Evolutionary conservation across 768 basidiomycete genomes (phyloP).

Genomic region (Artomyces pyxidatus): DNA sequence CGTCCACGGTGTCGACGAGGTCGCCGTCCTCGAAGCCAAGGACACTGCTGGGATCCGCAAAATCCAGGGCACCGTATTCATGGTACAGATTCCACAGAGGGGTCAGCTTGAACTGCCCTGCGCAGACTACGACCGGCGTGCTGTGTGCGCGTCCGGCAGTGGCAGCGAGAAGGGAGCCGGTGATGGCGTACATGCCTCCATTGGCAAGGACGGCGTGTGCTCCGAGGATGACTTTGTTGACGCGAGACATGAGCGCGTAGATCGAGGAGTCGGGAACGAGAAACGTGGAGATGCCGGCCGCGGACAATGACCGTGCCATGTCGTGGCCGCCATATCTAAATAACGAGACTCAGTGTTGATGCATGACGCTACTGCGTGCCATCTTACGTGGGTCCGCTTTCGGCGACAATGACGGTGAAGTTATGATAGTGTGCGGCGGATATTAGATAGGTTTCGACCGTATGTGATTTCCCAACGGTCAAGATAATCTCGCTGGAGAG

Average conservation of each 20-base stretch:
- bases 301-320: conserved; percentile 76
- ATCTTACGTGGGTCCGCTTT: conserved; percentile 87
- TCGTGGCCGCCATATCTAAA: conserved; percentile 75
- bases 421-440: conserved; percentile 84
- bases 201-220: conserved; percentile 96
- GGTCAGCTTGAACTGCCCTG: conserved; percentile 95
- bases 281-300: conserved; percentile 85
- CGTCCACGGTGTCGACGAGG: conserved; percentile 82
- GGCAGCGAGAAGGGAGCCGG: conserved; percentile 79
- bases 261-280: conserved; percentile 95
- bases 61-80: conserved; percentile 78
- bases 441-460: conserved; percentile 90
- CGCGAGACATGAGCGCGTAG: conserved; percentile 92
- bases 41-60: conserved; percentile 61
- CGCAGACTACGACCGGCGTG: conserved; percentile 88
- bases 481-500: conserved; percentile 79
- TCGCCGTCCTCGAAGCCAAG: conserved; percentile 70
- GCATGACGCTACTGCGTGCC: background rate
- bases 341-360: conserved; percentile 1
- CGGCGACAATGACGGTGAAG: conserved; percentile 93
- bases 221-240: conserved; percentile 93
- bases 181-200: conserved; percentile 88
- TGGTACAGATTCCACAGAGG: conserved; percentile 86
- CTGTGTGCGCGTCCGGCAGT: conserved; percentile 84
- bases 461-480: conserved; percentile 89